These are phyloP conservation scores for Thecaphora thlaspeos DNA, from an alignment of 1,284 basidiomycete genomes.

Conservation along the genomic window DNA sequence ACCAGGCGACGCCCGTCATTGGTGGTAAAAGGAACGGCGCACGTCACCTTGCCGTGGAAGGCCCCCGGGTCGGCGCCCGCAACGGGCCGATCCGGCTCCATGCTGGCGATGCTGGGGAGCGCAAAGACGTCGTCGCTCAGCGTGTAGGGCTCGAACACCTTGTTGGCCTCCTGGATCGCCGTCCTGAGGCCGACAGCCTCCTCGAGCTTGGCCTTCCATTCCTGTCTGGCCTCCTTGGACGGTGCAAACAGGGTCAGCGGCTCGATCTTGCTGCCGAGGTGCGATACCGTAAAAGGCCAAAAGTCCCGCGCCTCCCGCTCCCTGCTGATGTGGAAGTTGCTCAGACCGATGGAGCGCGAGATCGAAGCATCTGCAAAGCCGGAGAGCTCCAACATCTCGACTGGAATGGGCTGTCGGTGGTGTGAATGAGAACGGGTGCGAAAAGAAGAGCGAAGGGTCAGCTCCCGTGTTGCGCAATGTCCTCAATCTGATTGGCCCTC, in stretches of 20 bases:
- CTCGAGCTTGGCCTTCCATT: slow-evolving; percentile 86
- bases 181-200: slow-evolving; percentile 81
- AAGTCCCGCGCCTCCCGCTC: slow-evolving; percentile 46
- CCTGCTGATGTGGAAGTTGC: slow-evolving; percentile 43
- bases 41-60: slow-evolving; percentile 87
- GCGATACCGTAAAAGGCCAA: slow-evolving; percentile 51
- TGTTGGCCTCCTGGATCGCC: slow-evolving; percentile 85
- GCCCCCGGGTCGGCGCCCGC: slow-evolving; percentile 68
- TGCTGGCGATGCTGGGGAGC: slow-evolving; percentile 17
- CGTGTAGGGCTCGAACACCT: slow-evolving; percentile 63
- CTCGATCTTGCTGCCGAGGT: slow-evolving; percentile 43
- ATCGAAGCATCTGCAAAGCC: slow-evolving; percentile 47
- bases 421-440: background rate
- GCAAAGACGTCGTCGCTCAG: slow-evolving; percentile 58
- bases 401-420: slow-evolving; percentile 37
- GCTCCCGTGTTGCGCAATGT: no score
- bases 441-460: no score
- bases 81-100: slow-evolving; percentile 35
- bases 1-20: slow-evolving; percentile 79
- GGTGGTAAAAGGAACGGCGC: slow-evolving; percentile 75
- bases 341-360: slow-evolving; percentile 45
- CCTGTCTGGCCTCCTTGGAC: slow-evolving; percentile 68
- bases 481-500: no score
- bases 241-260: slow-evolving; percentile 75
- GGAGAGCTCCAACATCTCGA: slow-evolving; percentile 48